Percentiles rank a stretch among this genome's conserved stretches.
These are phyloP conservation scores for Hypomyces rosellus DNA, from an alignment of 2,329 filamentous ascomycete genomes.

Conservation along the genomic window DNA sequence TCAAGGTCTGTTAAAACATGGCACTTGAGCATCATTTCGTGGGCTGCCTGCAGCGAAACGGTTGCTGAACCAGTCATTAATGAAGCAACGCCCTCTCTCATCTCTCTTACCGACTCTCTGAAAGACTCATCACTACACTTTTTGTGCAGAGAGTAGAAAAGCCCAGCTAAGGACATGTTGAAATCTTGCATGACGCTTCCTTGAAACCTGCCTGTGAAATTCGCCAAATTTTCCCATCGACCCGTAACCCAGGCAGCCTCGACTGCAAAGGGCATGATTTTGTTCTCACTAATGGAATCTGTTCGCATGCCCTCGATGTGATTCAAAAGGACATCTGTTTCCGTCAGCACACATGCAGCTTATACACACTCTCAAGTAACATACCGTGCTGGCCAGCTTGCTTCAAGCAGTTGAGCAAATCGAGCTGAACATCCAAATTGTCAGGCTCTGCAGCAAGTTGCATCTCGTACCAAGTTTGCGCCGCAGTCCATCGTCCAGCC, in stretches of 20 bases:
- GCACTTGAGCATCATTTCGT: constrained; percentile 77
- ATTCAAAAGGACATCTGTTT: constrained; percentile 71
- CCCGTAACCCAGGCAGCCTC: constrained; percentile 90
- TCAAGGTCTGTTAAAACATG: constrained; percentile 87
- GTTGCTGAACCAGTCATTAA: constrained; percentile 72
- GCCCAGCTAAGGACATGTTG: constrained; percentile 66
- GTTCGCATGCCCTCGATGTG: constrained; percentile 72
- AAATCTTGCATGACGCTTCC: constrained; percentile 56
- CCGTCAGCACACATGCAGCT: constrained; percentile 16
- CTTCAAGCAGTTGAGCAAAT: constrained; percentile 80
- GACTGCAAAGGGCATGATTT: constrained; percentile 73
- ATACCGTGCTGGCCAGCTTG: constrained; percentile 92
- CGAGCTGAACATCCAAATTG: constrained; percentile 70
- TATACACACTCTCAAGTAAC: constrained; percentile 15
- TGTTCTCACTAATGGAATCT: constrained; percentile 46
- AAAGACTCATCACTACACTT: constrained; percentile 47
- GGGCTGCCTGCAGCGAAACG: constrained; percentile 73
- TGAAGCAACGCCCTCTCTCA: constrained; percentile 65
- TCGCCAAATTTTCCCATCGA: constrained; percentile 69
- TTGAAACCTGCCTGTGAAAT: constrained; percentile 53
- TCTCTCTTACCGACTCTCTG: constrained; percentile 47
- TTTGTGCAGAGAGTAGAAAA: constrained; percentile 55
- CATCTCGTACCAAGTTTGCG: constrained; percentile 96
- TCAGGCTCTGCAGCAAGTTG: constrained; percentile 73
- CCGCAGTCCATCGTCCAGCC: constrained; percentile 86